phyloP scores from a whole-genome alignment of 208 protist genomes.

The Porcisia hertigi region DNA sequence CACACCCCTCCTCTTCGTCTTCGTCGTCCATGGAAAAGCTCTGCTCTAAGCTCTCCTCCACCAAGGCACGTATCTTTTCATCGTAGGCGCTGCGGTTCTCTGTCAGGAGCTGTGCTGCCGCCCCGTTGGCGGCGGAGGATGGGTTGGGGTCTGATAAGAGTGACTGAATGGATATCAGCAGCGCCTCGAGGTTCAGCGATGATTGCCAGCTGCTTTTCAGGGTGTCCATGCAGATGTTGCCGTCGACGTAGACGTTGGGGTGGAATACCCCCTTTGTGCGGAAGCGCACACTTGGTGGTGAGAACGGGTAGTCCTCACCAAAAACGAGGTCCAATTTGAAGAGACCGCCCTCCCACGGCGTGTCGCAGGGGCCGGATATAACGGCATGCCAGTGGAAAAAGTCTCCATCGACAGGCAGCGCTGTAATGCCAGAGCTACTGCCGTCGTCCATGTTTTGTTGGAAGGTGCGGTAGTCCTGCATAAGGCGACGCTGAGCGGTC shows the following conservation, averaged over 20 bases:
- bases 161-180: conserved; percentile 99
- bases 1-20: conserved; percentile 34
- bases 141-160: conserved; percentile 99
- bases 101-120: conserved; percentile 96
- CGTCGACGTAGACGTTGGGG: conserved; percentile 99
- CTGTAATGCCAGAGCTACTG: conserved; percentile 49
- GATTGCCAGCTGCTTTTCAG: conserved; percentile 98
- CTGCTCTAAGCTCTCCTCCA: conserved; percentile 78
- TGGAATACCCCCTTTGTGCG: conserved; percentile 98
- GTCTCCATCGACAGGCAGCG: conserved; percentile 69
- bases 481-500: conserved; percentile 67
- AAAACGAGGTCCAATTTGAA: conserved; percentile 86
- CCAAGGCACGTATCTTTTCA: conserved; percentile 55
- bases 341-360: conserved; percentile 88
- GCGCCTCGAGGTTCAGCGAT: conserved; percentile 98
- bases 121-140: conserved; percentile 98
- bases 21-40: conserved; percentile 59
- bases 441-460: conserved; percentile 42
- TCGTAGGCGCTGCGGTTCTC: conserved; percentile 97
- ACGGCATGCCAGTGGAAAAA: conserved; percentile 88
- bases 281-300: conserved; percentile 98
- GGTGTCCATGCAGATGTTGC: conserved; percentile 99
- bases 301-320: conserved; percentile 89
- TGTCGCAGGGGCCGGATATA: conserved; percentile 77
- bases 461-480: conserved; percentile 65